phyloP scores from a whole-genome alignment of 805 yeast genomes.

The Candida pini region DNA sequence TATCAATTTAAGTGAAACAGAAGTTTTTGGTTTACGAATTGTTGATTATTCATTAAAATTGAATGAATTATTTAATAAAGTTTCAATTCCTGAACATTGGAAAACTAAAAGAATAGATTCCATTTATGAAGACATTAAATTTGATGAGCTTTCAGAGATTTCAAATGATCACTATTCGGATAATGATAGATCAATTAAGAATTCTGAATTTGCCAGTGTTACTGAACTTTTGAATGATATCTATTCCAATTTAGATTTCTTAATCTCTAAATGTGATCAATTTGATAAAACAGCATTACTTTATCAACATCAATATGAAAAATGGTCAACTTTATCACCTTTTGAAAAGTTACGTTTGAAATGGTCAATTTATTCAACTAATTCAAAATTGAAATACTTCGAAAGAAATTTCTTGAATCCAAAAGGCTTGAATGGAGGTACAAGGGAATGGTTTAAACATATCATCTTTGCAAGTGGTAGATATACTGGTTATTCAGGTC shows the following conservation, averaged over 20 bases:
- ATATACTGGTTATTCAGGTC: constrained; percentile 58
- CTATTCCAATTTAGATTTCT: constrained; percentile 19
- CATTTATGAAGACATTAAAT: neutral
- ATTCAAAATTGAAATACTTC: constrained; percentile 34
- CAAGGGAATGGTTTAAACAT: constrained; percentile 58
- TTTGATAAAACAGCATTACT: constrained; percentile 23
- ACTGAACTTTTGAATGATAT: constrained; percentile 16
- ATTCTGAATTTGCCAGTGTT: neutral
- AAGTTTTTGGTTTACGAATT: constrained; percentile 38
- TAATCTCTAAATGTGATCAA: constrained; percentile 17
- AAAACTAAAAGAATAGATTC: constrained; percentile 1
- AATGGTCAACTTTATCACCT: constrained; percentile 19
- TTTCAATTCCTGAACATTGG: constrained; percentile 24
- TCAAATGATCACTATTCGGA: neutral
- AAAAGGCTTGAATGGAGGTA: constrained; percentile 39
- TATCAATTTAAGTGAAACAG: constrained; percentile 42
- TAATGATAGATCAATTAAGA: neutral
- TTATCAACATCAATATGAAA: constrained; percentile 18
- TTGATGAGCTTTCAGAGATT: neutral
- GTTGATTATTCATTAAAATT: constrained; percentile 49
- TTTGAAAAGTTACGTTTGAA: constrained; percentile 24
- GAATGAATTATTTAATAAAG: constrained; percentile 39
- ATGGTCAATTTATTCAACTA: constrained; percentile 25
- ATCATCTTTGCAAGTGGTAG: constrained; percentile 54
- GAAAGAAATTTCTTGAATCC: constrained; percentile 43